Conservation (phyloP, 495 filamentous ascomycete genomes). For the Poronia punctata region DNA sequence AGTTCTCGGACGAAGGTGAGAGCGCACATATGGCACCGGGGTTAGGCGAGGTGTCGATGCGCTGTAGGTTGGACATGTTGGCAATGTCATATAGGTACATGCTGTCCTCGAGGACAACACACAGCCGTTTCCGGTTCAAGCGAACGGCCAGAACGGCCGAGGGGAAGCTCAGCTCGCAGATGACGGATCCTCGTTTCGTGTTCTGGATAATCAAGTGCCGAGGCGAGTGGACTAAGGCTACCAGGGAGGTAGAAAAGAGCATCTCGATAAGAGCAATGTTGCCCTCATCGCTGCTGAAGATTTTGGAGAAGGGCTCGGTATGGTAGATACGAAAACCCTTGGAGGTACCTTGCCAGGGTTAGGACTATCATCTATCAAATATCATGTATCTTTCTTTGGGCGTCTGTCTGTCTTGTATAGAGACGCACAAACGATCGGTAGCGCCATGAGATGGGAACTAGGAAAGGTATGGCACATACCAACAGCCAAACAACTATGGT, state of each 20-base stretch:
- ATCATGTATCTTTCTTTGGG: no score
- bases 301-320: slow-evolving; percentile 89
- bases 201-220: slow-evolving; percentile 90
- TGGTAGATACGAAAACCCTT: slow-evolving; percentile 94
- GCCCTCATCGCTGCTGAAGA: slow-evolving; percentile 85
- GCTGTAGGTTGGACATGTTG: slow-evolving; percentile 90
- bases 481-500: slow-evolving; percentile 92
- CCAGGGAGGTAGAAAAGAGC: slow-evolving; percentile 98
- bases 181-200: slow-evolving; percentile 93
- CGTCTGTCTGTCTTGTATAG: no score
- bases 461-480: no score
- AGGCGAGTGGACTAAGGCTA: slow-evolving; percentile 85
- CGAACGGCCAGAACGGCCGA: slow-evolving; percentile 88
- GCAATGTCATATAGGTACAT: slow-evolving; percentile 98
- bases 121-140: slow-evolving; percentile 87
- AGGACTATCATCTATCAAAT: no score
- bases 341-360: slow-evolving; percentile 78
- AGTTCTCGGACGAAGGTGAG: slow-evolving; percentile 89
- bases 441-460: no score
- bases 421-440: no score
- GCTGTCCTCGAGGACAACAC: slow-evolving; percentile 87
- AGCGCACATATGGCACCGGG: slow-evolving; percentile 84
- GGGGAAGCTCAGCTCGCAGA: slow-evolving; percentile 97
- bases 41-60: slow-evolving; percentile 89
- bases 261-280: slow-evolving; percentile 95